A percentile compares a stretch with the other conserved stretches of the same genome.
Evolutionary conservation across 2,329 filamentous ascomycete species (phyloP).

Genomic region (Plectosphaerella cucumerina): DNA sequence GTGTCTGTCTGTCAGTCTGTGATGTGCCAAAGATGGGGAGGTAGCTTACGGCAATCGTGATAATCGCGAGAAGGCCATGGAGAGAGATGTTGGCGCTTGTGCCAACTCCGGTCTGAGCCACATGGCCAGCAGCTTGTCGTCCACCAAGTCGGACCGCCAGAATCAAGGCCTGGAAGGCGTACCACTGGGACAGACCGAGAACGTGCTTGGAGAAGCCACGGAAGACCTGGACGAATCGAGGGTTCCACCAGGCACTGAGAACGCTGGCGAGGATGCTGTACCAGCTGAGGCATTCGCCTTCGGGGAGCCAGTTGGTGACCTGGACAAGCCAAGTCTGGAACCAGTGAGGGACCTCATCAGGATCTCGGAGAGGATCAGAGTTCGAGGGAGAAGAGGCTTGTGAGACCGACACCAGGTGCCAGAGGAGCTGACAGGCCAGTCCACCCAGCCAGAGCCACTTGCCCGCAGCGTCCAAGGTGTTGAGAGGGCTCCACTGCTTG

Average conservation of each 20-base stretch:
- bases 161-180: conserved; percentile 58
- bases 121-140: conserved; percentile 33
- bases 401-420: conserved; percentile 38
- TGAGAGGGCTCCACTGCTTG: conserved; percentile 34
- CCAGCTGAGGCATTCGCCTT: conserved; percentile 34
- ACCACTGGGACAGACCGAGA: conserved; percentile 59
- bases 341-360: conserved; percentile 4
- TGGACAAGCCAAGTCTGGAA: not conserved
- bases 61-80: conserved; percentile 50
- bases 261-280: conserved; percentile 45
- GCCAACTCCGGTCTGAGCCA: conserved; percentile 31
- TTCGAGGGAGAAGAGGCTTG: conserved; percentile 6
- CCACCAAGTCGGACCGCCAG: conserved; percentile 52
- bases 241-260: conserved; percentile 64
- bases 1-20: not conserved
- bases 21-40: conserved; percentile 5
- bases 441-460: conserved; percentile 45
- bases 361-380: conserved; percentile 9
- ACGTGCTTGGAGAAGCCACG: conserved; percentile 59
- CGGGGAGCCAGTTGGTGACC: conserved; percentile 28
- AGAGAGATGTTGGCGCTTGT: conserved; percentile 40
- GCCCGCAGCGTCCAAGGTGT: conserved; percentile 37
- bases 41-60: conserved; percentile 54
- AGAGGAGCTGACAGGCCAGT: conserved; percentile 41
- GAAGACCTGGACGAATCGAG: conserved; percentile 55